Evolutionary conservation across 495 filamentous ascomycete genomes (phyloP).

Genomic region (Hypoxylon lienhwacheense): DNA sequence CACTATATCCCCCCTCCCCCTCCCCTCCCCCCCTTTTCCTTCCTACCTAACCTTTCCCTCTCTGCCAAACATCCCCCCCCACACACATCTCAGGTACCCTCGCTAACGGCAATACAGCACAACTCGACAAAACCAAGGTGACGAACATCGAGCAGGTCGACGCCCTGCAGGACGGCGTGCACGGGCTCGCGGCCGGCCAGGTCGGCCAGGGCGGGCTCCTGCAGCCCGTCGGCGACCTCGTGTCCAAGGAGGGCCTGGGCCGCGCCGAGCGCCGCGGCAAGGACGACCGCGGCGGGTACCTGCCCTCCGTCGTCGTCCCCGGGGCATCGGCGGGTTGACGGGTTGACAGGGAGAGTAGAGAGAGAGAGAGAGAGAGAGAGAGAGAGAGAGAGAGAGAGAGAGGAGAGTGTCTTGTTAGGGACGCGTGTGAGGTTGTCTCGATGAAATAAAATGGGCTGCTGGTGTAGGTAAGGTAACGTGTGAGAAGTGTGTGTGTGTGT

Average conservation of each 20-base stretch:
- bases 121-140: conserved; percentile 66
- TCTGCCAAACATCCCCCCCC: not conserved
- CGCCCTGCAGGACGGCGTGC: conserved; percentile 63
- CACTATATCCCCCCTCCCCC: not conserved
- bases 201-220: conserved; percentile 65
- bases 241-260: conserved; percentile 66
- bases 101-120: conserved; percentile 46
- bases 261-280: conserved; percentile 63
- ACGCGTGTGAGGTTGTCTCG: too few relatives aligned
- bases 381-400: too few relatives aligned
- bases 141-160: conserved; percentile 63
- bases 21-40: not conserved
- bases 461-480: too few relatives aligned
- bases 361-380: not conserved
- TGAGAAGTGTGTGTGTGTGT: too few relatives aligned
- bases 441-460: too few relatives aligned
- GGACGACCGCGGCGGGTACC: conserved; percentile 58
- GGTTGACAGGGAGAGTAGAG: not conserved
- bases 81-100: not conserved
- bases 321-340: conserved; percentile 9
- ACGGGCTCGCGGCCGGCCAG: conserved; percentile 60
- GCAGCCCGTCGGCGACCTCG: conserved; percentile 60
- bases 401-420: too few relatives aligned
- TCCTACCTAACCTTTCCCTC: not conserved
- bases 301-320: conserved; percentile 16